Conservation (phyloP, 805 yeast genomes). For the Jamesozyma spencerorum region DNA sequence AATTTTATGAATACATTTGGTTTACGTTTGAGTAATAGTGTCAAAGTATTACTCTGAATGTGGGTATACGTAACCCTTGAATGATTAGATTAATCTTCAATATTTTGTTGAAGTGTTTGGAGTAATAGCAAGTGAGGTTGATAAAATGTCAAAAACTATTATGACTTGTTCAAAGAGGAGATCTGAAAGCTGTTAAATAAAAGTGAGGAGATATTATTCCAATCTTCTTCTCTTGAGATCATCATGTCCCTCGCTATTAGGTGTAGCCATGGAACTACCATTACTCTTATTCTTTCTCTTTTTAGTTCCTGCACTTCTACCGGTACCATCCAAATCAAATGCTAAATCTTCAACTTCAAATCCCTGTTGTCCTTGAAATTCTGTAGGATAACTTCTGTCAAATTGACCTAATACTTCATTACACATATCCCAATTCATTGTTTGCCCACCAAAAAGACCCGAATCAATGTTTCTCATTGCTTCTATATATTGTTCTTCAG, state of each 20-base stretch:
- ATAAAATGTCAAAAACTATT: no score
- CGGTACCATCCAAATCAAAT: conserved; percentile 30
- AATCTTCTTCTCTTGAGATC: conserved; percentile 28
- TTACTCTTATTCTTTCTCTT: conserved; percentile 26
- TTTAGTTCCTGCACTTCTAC: conserved; percentile 14
- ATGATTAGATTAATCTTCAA: no score
- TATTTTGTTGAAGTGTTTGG: no score
- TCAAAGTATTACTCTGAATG: no score
- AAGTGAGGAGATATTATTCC: conserved; percentile 11
- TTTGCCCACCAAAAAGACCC: conserved; percentile 16
- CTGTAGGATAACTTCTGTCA: conserved; percentile 27
- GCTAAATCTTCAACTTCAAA: conserved; percentile 30
- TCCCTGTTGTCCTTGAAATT: conserved; percentile 23
- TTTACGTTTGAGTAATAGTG: no score
- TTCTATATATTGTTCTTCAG: conserved; percentile 19
- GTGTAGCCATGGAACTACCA: conserved; percentile 31
- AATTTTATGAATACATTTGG: no score
- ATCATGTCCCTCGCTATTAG: conserved; percentile 26
- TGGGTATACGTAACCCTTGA: no score
- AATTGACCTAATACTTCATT: conserved; percentile 26
- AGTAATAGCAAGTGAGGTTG: no score
- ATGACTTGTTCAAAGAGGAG: no score
- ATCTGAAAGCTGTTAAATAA: no score
- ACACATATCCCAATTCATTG: conserved; percentile 28
- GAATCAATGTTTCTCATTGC: conserved; percentile 23